Evolutionary conservation across 192 early-diverging fungal species (phyloP).

Genomic region (Pilobolus umbonatus): DNA sequence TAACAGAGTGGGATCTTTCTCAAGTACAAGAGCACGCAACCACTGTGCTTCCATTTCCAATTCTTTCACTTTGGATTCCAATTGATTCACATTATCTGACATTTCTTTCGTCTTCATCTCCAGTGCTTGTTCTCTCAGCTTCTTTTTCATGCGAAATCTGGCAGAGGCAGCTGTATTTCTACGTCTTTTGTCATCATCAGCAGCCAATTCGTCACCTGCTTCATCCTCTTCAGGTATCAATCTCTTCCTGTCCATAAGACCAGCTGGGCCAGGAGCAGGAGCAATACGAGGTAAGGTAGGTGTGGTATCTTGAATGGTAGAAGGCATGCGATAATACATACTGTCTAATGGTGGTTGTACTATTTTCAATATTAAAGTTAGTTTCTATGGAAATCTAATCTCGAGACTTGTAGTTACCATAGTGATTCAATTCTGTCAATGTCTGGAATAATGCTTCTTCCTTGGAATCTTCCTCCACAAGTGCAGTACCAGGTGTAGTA

Average conservation of each 20-base stretch:
- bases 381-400: background rate
- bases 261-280: constrained; percentile 10
- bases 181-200: constrained; percentile 83
- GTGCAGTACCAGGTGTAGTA: constrained; percentile 39
- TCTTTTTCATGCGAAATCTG: constrained; percentile 93
- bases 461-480: constrained; percentile 36
- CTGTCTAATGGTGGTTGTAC: constrained; percentile 5
- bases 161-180: constrained; percentile 96
- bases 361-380: background rate
- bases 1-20: constrained; percentile 27
- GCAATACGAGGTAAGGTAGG: constrained; percentile 19
- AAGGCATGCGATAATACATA: background rate
- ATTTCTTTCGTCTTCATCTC: constrained; percentile 80
- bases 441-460: constrained; percentile 1
- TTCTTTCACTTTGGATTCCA: constrained; percentile 79
- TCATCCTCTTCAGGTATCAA: constrained; percentile 5
- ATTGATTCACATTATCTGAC: constrained; percentile 62
- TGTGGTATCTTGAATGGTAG: background rate
- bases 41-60: constrained; percentile 92
- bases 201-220: constrained; percentile 21
- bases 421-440: background rate
- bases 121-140: constrained; percentile 81
- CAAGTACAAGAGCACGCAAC: constrained; percentile 48
- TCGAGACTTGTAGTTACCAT: background rate
- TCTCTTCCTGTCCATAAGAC: background rate